Evolutionary conservation across 1,284 basidiomycete genomes (phyloP).

Genomic region (Naganishia albida): DNA sequence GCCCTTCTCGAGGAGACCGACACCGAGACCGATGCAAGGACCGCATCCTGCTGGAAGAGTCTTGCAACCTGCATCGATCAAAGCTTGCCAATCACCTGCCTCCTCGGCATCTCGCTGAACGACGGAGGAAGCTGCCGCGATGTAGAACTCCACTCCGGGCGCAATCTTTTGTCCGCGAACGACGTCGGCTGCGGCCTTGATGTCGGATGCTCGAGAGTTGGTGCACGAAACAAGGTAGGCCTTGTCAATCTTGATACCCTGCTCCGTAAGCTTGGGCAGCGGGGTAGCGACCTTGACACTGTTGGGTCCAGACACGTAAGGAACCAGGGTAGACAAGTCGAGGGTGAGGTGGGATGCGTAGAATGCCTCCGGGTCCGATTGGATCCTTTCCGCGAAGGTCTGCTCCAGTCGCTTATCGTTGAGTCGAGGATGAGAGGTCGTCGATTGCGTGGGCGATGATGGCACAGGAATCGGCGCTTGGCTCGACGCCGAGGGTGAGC

Average conservation of each 20-base stretch:
- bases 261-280: conserved; percentile 73
- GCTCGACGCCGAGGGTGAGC: conserved; percentile 41
- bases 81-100: conserved; percentile 82
- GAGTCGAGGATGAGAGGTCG: conserved; percentile 76
- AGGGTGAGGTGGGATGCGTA: conserved; percentile 90
- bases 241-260: conserved; percentile 85
- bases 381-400: conserved; percentile 62
- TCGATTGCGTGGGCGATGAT: conserved; percentile 41
- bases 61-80: conserved; percentile 85
- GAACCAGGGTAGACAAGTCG: conserved; percentile 89
- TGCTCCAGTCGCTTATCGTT: conserved; percentile 72
- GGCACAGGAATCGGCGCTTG: conserved; percentile 42
- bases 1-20: conserved; percentile 89
- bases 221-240: conserved; percentile 99
- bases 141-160: conserved; percentile 91
- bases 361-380: conserved; percentile 74
- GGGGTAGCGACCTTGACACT: conserved; percentile 95
- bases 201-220: conserved; percentile 94
- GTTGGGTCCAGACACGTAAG: conserved; percentile 95
- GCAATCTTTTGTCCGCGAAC: conserved; percentile 83
- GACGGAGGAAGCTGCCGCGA: conserved; percentile 88
- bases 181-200: conserved; percentile 86
- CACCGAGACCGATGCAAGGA: conserved; percentile 94
- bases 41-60: conserved; percentile 94
- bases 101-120: conserved; percentile 89